phyloP scores from a whole-genome alignment of 495 filamentous ascomycete species.

The Tuber borchii region DNA sequence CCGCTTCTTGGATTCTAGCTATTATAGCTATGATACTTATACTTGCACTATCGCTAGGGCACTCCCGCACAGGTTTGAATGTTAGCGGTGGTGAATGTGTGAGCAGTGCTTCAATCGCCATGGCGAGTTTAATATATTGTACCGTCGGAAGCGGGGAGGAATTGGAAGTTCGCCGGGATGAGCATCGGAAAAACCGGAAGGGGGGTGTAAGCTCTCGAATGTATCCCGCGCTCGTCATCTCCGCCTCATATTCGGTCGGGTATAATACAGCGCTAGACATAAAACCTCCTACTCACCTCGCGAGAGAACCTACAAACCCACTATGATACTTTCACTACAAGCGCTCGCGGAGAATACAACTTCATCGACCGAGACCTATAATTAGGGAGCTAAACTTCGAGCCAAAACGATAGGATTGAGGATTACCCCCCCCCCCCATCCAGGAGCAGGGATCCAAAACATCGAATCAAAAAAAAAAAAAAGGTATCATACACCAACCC shows the following conservation, averaged over 20 bases:
- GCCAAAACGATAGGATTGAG: no score
- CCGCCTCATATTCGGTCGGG: no score
- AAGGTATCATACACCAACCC: no score
- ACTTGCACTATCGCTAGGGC: no score
- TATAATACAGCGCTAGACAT: neutral
- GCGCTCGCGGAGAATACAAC: neutral
- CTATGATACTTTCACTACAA: neutral
- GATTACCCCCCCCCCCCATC: no score
- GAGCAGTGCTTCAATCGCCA: neutral
- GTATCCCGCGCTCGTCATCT: neutral
- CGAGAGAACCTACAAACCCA: neutral
- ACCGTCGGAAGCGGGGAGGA: neutral
- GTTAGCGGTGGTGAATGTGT: neutral
- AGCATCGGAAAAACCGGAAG: neutral
- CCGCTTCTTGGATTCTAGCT: no score
- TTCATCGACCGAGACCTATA: neutral
- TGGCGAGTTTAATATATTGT: neutral
- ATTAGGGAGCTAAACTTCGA: no score
- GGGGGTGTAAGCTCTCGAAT: neutral
- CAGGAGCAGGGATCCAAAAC: no score
- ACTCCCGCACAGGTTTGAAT: no score
- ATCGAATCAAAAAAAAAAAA: neutral
- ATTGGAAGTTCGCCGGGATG: neutral
- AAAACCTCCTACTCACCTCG: neutral
- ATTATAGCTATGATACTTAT: no score